Evolutionary conservation across 805 yeast species (phyloP).

Genomic region (Lachancea quebecensis): DNA sequence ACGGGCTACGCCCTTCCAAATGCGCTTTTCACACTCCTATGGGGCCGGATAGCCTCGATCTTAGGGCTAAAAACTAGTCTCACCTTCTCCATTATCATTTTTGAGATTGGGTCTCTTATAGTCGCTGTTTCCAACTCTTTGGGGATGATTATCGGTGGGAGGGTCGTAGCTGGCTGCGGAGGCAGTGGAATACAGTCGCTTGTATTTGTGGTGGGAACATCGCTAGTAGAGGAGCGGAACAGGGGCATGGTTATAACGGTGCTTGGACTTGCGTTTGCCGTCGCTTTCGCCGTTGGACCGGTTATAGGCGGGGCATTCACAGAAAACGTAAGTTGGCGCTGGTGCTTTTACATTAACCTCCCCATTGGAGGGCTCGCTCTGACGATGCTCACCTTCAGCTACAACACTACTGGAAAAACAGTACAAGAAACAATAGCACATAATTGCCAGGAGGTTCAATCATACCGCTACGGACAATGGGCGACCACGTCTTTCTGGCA

Average conservation of each 20-base stretch:
- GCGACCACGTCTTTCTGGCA: not conserved
- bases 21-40: slow-evolving; percentile 46
- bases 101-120: slow-evolving; percentile 57
- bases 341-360: slow-evolving; percentile 68
- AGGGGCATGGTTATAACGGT: slow-evolving; percentile 22
- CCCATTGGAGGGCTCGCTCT: slow-evolving; percentile 52
- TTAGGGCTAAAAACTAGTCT: slow-evolving; percentile 51
- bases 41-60: slow-evolving; percentile 59
- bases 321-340: slow-evolving; percentile 55
- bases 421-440: not conserved
- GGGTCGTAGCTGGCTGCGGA: slow-evolving; percentile 66
- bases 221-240: slow-evolving; percentile 20
- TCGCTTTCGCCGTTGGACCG: slow-evolving; percentile 55
- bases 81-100: slow-evolving; percentile 44
- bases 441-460: not conserved
- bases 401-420: slow-evolving; percentile 12
- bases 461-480: not conserved
- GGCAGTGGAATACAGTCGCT: slow-evolving; percentile 61
- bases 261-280: slow-evolving; percentile 34
- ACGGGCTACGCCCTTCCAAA: slow-evolving; percentile 49
- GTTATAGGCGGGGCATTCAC: slow-evolving; percentile 62
- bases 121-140: slow-evolving; percentile 49
- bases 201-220: slow-evolving; percentile 47
- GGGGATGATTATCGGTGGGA: slow-evolving; percentile 60
- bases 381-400: slow-evolving; percentile 13